Evolutionary conservation across 176 grass and related monocot species (phyloP), one percentile per base, ranked within the genome.

Genomic region (Tillandsia fasciculata): DNA sequence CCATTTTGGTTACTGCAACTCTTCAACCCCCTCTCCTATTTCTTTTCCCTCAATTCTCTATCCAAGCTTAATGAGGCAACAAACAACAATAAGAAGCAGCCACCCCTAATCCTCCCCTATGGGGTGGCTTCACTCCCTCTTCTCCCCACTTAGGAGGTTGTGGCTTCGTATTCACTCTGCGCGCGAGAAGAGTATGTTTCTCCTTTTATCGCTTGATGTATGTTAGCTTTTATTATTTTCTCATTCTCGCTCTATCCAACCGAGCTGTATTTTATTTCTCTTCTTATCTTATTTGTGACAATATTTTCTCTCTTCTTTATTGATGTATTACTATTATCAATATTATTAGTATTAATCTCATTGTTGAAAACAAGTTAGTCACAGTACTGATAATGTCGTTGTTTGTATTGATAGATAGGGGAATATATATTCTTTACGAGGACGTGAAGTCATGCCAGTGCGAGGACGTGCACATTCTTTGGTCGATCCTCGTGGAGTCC

Each of bases 401-500:
- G 4, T 8, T 72, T 73, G 72, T 53, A 27, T 70, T 72, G 15
- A 18, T 65, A 89, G 86, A 84, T 52, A 86, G 80, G 76, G 90
- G 90, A 26, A 93, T 89, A 84, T 82, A 76, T 54, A 81, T 93
- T 74, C 78, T 93, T 12, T 93, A 93, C 57, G 82, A 82, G 80
- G 86, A 89, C 17, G 90, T 89, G 51, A 83, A 93, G 64, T 89
- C 80, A 10, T 93, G 90, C 68, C 83, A 80, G 49, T 87, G 74
- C 26, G 90, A 93, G 64, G 90, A 93, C 50, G 90, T 89, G 2
- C 90, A 89, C 2, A 52, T 93, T 14, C 86, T 93, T 2, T 93
- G 90, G 90, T 93, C 90, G 9, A 89, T 93, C 51, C 83, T 93
- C 8, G 84, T 93, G 49, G 77, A 93, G 17, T 93, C 90, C 8